Evolutionary conservation across 2,329 filamentous ascomycete genomes (phyloP), one percentile per base, ranked within the genome.

Genomic region (Cytospora mali): DNA sequence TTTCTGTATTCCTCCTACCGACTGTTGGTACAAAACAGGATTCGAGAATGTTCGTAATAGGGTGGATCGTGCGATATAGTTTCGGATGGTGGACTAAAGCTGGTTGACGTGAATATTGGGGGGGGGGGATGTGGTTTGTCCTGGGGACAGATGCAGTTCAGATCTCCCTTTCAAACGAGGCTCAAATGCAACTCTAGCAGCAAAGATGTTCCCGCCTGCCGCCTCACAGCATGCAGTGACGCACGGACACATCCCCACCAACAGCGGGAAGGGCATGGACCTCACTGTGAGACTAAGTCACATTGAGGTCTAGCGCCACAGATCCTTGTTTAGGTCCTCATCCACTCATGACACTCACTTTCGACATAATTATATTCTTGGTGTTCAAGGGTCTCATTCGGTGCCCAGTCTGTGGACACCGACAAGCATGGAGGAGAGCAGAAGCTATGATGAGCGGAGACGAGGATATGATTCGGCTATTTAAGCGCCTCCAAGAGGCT

Each of bases 401-500:
- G 18, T 46, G 9, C 4, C n/a, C 39, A 9, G 6, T 10, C 4
- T 13, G 6, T 42, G 18, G 18, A n/a, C 35, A 42, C 35, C 16
- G 16, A 23, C 42, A 5, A 13, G 42, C n/a, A 46, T 18, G 9
- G 13, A 23, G n/a, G n/a, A 23, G 10, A 42, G 11, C 7, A n/a
- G 10, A 21, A 2, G 9, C 39, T 3, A 21, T 23, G 42, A 23
- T 13, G 42, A 23, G 9, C 42, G n/a, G 6, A 23, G 10, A 6
- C 10, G 2, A n/a, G 13, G 42, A 10, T 23, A 23, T 6, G 2
- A 49, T 39, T 42, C 23, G 10, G 18, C 29, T 58, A 46, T 3
- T 52, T 14, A 33, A 66, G 59, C n/a, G 54, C 61, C n/a, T 68
- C 55, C 27, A 75, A 67, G 14, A 71, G 59, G 67, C 73, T 88